phyloP scores from a whole-genome alignment of 148 eudicot species.

The Spergularia marina region DNA sequence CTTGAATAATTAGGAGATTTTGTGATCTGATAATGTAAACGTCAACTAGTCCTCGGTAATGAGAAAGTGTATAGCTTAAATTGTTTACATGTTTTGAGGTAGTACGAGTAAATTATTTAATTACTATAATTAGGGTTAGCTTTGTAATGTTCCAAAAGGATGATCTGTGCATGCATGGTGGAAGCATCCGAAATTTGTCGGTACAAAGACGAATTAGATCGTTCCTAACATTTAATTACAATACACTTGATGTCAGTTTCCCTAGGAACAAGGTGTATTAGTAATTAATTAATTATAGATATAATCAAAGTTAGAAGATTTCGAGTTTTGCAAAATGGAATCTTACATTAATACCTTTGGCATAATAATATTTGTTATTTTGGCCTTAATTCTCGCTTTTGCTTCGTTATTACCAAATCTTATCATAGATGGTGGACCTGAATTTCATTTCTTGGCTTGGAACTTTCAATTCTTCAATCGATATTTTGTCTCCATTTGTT shows the following conservation, averaged over 20 bases:
- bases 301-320: background rate
- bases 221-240: conserved; percentile 24
- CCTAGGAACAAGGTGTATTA: background rate
- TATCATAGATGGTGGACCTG: conserved; percentile 15
- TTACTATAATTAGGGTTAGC: background rate
- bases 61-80: conserved; percentile 23
- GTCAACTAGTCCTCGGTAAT: conserved; percentile 35
- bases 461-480: conserved; percentile 27
- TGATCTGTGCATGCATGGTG: conserved; percentile 10
- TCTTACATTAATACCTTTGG: conserved; percentile 33
- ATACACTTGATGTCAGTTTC: conserved; percentile 31
- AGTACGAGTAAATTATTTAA: conserved; percentile 3
- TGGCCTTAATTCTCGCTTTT: conserved; percentile 9
- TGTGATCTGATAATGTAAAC: conserved; percentile 24
- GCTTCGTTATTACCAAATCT: conserved; percentile 2
- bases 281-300: too few species aligned
- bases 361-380: conserved; percentile 7
- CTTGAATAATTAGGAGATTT: background rate
- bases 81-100: conserved; percentile 43
- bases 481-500: conserved; percentile 24
- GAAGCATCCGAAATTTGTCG: conserved; percentile 36
- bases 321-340: conserved; percentile 31
- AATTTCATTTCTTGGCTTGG: conserved; percentile 22
- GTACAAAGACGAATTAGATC: conserved; percentile 21
- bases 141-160: conserved; percentile 7